phyloP scores from a whole-genome alignment of 1,284 basidiomycete genomes.

The Trametes hirsuta region DNA sequence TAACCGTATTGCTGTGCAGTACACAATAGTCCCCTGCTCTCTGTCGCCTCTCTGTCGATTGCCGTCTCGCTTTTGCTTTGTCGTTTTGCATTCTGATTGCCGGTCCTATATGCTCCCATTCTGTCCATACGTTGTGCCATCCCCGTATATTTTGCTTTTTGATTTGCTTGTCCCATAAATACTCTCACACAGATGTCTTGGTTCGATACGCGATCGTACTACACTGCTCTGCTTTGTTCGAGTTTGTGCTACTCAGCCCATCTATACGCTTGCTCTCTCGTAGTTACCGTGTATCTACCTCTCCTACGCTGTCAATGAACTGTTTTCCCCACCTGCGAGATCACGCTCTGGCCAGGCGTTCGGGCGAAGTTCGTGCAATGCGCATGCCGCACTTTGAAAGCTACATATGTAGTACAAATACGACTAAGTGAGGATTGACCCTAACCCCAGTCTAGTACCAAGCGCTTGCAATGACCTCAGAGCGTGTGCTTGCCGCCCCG shows the following conservation, averaged over 20 bases:
- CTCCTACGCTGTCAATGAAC: no score
- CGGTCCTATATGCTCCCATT: not conserved
- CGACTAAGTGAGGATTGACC: not conserved
- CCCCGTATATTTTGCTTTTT: not conserved
- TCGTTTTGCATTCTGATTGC: not conserved
- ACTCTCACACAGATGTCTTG: not conserved
- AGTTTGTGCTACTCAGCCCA: no score
- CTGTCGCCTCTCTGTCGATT: not conserved
- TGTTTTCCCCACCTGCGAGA: no score
- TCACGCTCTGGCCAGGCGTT: no score
- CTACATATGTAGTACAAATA: no score
- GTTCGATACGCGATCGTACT: no score
- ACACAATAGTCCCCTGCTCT: not conserved
- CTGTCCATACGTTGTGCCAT: not conserved
- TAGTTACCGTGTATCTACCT: no score
- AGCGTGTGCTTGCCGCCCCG: not conserved
- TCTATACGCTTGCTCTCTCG: no score
- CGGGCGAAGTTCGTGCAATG: no score
- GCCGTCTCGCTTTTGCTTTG: conserved; percentile 1
- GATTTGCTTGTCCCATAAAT: not conserved
- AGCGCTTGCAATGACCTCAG: not conserved
- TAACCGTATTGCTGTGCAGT: conserved; percentile 6
- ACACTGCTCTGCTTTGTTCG: no score
- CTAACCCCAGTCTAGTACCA: not conserved
- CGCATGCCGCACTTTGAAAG: no score